Evolutionary conservation across 257 asterid genomes (phyloP), one percentile per base, ranked within the genome.

Genomic region (Cruciata laevipes): DNA sequence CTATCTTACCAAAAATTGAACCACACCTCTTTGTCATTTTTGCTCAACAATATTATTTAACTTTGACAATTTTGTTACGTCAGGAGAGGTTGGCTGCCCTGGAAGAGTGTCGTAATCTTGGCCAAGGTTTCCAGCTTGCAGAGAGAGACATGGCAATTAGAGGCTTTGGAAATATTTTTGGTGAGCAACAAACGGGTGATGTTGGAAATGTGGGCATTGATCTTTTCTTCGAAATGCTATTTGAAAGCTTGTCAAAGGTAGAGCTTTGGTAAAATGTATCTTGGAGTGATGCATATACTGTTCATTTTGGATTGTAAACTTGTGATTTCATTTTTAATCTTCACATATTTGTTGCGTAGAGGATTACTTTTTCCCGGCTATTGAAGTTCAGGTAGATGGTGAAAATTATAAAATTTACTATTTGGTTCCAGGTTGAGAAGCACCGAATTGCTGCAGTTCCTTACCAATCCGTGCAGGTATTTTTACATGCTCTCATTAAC

Each of bases 111-210:
- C 80, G 89, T 77, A 87, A 89, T 37, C 98, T 92, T 58, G 98
- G 98, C 68, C 97, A 92, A 82, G 98, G 98, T 70, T 89, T 92
- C 83, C 93, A 87, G 74, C 91, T 92, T 84, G 97, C 98, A 20
- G 98, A 92, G 85, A 89, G 90, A 76, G 98, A 92, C 85, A 92
- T 92, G 98, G 97, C 92, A 72, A 89, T 92, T 67, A 82, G 98
- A 87, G 98, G 98, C 69, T 92, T 92, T 69, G 98, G 98, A 71
- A 92, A 92, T 79, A 92, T 92, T 61, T 92, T 92, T 73, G 98
- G 98, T 30, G 98, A 92, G 83, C 98, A 92, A 76, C 98, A 92
- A 83, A 89, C 98, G 3, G 98, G 98, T 68, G 98, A 92, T 84
- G 95, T 92, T 74, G 98, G 97, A 79, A 92, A 92, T 78, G 98